Evolutionary conservation across 1,284 basidiomycete genomes (phyloP), one percentile per base, ranked within the genome.

Genomic region (Vanrija pseudolonga): DNA sequence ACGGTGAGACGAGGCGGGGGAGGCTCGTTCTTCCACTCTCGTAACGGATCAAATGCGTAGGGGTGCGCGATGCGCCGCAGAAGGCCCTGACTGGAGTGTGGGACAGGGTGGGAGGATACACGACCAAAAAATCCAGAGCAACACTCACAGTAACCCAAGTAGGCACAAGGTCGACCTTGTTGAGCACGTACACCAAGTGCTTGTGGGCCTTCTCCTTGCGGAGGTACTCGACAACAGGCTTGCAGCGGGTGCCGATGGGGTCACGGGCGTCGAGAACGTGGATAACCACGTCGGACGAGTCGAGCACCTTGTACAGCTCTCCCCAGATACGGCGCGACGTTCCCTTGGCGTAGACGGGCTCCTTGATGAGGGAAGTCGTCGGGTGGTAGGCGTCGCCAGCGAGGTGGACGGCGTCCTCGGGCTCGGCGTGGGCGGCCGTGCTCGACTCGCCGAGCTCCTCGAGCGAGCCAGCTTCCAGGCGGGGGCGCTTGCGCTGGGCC

Each of bases 281-380:
- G 40, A 98, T 83, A 60, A 99, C 84, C 45, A 98, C 92, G 72
- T 99, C 95, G 9, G 91, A 96, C 3, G 93, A 97, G 76, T 99
- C 96, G 68, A 99, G 94, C 63, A 99, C 96, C 77, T 99, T 99
- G 83, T 98, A 98, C 22, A 98, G 80, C 76, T 99, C 95, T 59
- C 91, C 94, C 79, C 97, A 98, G 62, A 99, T 98, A 52, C 96
- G 85, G 44, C 87, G 81, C 22, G 91, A 95, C 0, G 93, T 96
- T 38, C 93, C 93, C 75, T 95, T 93, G 54, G 87, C 84, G 68
- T 90, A 94, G 59, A 93, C 90, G 3, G 90, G 90, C 65, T 93
- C 90, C 61, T 86, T 60, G n/a, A 57, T 64, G 22, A 62, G 64
- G 1, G 67, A 64, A 9, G 61, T 61, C 11, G 68, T 66, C 9